Percentiles rank a stretch among this genome's conserved stretches.
Evolutionary conservation across 1,139 yeast genomes (phyloP).

Genomic region (Kodamaea arcana): DNA sequence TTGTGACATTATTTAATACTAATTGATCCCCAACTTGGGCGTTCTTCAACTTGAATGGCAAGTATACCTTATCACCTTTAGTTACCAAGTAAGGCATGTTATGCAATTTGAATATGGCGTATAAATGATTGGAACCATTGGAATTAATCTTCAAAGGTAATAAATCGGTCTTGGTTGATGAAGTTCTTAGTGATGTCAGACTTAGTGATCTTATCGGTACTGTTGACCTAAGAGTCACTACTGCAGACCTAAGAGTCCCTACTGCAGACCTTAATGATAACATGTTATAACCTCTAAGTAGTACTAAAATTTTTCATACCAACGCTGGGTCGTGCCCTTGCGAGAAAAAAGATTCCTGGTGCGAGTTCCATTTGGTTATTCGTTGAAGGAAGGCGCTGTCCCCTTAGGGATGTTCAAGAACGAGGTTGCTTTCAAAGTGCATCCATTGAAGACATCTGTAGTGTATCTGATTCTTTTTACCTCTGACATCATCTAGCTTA

Average conservation of each 20-base stretch:
- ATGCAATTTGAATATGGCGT: slow-evolving; percentile 80
- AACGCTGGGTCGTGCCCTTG: background rate
- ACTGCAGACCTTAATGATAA: too few relatives aligned
- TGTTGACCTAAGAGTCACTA: background rate
- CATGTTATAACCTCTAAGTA: too few relatives aligned
- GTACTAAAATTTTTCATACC: background rate
- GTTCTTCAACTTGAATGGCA: slow-evolving; percentile 73
- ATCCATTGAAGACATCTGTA: too few relatives aligned
- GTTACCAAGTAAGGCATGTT: slow-evolving; percentile 87
- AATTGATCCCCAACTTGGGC: slow-evolving; percentile 81
- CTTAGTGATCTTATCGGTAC: background rate
- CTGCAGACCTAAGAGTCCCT: too few relatives aligned
- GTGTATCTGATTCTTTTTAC: too few relatives aligned
- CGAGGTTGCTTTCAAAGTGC: too few relatives aligned
- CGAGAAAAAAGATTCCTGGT: background rate
- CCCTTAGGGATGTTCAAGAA: too few relatives aligned
- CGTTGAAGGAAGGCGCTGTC: too few relatives aligned
- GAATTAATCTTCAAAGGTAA: slow-evolving; percentile 65
- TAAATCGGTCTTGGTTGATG: slow-evolving; percentile 10
- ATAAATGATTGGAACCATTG: slow-evolving; percentile 46
- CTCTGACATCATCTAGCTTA: too few relatives aligned
- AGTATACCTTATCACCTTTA: slow-evolving; percentile 75
- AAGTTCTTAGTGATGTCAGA: background rate
- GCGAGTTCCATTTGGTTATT: too few relatives aligned
- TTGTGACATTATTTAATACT: slow-evolving; percentile 66